A percentile compares a stretch with the other conserved stretches of the same genome.
These are phyloP conservation scores for Serpula lacrymans DNA, from an alignment of 768 basidiomycete genomes.

Conservation along the genomic window DNA sequence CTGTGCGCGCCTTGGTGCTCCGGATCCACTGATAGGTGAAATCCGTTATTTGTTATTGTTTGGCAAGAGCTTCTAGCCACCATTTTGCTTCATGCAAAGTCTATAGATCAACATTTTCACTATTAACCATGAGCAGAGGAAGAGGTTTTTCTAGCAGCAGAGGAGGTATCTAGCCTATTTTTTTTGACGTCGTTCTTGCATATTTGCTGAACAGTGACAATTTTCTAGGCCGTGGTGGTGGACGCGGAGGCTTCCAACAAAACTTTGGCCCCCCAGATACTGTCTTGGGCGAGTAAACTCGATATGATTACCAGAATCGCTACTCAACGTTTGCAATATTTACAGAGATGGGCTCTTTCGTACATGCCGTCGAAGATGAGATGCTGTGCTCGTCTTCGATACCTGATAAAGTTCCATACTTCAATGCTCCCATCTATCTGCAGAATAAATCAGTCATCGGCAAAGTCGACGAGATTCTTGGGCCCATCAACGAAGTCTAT, in stretches of 20 bases:
- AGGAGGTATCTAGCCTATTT: too few species aligned
- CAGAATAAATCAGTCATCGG: conserved; percentile 95
- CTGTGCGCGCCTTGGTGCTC: too few species aligned
- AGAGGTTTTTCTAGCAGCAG: too few species aligned
- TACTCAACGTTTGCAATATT: conserved; percentile 8
- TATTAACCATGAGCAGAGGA: too few species aligned
- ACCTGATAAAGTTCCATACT: conserved; percentile 92
- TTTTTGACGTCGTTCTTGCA: too few species aligned
- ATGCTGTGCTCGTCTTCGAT: conserved; percentile 91
- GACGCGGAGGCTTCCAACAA: conserved; percentile 69
- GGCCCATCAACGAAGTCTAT: conserved; percentile 97
- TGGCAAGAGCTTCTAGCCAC: too few species aligned
- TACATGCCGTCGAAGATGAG: conserved; percentile 96
- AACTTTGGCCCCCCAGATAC: conserved; percentile 78
- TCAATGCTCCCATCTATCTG: conserved; percentile 98
- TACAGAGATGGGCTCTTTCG: conserved; percentile 88
- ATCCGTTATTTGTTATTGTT: background rate
- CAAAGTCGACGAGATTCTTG: conserved; percentile 99
- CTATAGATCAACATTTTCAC: too few species aligned
- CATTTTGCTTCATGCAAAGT: too few species aligned
- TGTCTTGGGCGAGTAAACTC: conserved; percentile 57
- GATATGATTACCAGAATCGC: background rate
- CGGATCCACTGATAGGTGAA: too few species aligned
- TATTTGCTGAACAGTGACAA: too few species aligned
- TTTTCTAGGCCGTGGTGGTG: conserved; percentile 53